Evolutionary conservation across 1,284 basidiomycete species (phyloP).

Genomic region (Sparassis latifolia): DNA sequence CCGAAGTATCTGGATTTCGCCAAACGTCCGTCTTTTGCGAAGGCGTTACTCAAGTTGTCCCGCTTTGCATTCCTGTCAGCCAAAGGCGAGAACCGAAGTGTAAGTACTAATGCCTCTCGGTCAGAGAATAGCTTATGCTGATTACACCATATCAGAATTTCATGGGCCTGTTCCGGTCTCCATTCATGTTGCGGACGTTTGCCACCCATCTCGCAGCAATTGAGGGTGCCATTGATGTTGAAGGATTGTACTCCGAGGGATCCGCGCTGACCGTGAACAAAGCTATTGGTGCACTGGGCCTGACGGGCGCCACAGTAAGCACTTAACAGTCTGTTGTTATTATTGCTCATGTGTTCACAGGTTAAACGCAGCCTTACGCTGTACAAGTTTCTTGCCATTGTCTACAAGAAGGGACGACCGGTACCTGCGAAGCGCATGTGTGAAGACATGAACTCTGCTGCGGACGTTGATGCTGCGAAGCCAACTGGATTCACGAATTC

Average conservation of each 20-base stretch:
- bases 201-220: neutral
- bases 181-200: neutral
- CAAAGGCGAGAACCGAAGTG: neutral
- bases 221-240: neutral
- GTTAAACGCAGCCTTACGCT: neutral
- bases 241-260: neutral
- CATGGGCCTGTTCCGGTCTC: neutral
- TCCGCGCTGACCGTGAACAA: neutral
- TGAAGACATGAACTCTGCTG: neutral
- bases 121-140: neutral
- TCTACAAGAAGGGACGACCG: neutral
- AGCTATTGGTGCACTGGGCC: neutral
- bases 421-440: neutral
- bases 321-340: neutral
- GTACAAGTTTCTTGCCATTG: neutral
- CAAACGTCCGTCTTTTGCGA: neutral
- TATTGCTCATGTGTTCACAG: neutral
- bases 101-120: neutral
- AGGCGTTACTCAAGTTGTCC: neutral
- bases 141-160: neutral
- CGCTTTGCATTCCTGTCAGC: neutral
- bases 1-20: neutral
- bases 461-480: neutral
- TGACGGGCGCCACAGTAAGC: neutral
- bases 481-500: neutral